A percentile compares a stretch with the other conserved stretches of the same genome.
These are phyloP conservation scores for Pleurotus sapidus DNA, from an alignment of 768 basidiomycete species.

Conservation along the genomic window DNA sequence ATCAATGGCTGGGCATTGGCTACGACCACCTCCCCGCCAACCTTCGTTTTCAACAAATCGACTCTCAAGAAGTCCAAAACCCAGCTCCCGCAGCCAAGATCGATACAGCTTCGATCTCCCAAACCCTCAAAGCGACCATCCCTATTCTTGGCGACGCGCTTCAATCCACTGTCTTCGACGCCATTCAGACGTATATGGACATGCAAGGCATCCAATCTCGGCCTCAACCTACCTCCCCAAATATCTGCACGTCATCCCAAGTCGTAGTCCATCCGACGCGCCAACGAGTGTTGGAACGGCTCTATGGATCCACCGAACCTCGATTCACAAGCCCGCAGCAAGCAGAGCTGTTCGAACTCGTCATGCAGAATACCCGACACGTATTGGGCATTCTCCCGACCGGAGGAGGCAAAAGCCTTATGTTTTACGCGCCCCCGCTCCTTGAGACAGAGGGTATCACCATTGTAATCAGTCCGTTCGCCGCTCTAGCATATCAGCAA, in stretches of 20 bases:
- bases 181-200: too few species aligned
- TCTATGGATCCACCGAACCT: not conserved
- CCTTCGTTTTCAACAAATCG: not conserved
- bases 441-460: not conserved
- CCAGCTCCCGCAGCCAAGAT: too few species aligned
- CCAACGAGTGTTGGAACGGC: not conserved
- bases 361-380: not conserved
- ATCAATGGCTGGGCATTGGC: not conserved
- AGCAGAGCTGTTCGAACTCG: not conserved
- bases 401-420: constrained; percentile 7
- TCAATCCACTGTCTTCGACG: too few species aligned
- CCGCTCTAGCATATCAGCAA: not conserved
- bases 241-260: too few species aligned
- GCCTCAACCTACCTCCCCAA: too few species aligned
- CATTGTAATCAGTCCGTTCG: constrained; percentile 1
- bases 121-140: too few species aligned
- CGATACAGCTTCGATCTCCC: too few species aligned
- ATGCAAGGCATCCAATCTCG: too few species aligned
- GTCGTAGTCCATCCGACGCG: not conserved
- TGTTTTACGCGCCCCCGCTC: constrained; percentile 2
- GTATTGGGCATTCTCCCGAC: constrained; percentile 7
- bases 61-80: too few species aligned
- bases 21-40: not conserved
- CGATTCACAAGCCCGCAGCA: not conserved
- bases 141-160: too few species aligned